These are phyloP conservation scores for Trichosanthes cucumerina DNA, from an alignment of 306 rosid genomes.

Conservation along the genomic window DNA sequence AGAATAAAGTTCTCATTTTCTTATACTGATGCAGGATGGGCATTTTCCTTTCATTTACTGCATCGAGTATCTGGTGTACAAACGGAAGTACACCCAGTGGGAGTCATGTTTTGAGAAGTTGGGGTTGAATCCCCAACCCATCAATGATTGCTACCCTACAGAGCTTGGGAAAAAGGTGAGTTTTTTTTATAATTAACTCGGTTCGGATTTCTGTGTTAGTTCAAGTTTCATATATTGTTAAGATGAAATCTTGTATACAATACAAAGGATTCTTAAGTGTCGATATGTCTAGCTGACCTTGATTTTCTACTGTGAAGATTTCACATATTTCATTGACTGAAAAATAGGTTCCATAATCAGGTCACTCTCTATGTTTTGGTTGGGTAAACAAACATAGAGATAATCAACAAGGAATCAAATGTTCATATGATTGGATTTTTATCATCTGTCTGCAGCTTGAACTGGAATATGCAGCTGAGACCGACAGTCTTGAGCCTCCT, in stretches of 20 bases:
- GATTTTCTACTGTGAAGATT: background rate
- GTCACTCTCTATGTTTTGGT: background rate
- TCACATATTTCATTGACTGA: background rate
- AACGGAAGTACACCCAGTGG: slow-evolving; percentile 36
- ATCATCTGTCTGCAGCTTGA: slow-evolving; percentile 54
- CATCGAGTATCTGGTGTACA: slow-evolving; percentile 40
- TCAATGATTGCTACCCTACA: slow-evolving; percentile 45
- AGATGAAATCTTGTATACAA: background rate
- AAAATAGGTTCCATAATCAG: background rate
- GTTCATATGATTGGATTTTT: background rate
- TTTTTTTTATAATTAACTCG: background rate
- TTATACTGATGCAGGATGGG: slow-evolving; percentile 34
- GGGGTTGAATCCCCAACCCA: slow-evolving; percentile 48
- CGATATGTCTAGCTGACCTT: background rate
- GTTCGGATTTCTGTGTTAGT: background rate
- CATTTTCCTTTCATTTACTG: slow-evolving; percentile 78
- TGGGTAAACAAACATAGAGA: background rate
- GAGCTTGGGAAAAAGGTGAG: slow-evolving; percentile 61
- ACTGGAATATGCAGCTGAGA: slow-evolving; percentile 58
- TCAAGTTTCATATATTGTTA: background rate
- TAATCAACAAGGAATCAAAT: background rate
- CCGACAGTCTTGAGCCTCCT: slow-evolving; percentile 66
- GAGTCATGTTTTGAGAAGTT: slow-evolving; percentile 58
- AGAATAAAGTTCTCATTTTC: background rate
- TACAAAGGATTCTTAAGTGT: background rate